Evolutionary conservation across 768 basidiomycete genomes (phyloP).

Genomic region (Crepidotus variabilis): DNA sequence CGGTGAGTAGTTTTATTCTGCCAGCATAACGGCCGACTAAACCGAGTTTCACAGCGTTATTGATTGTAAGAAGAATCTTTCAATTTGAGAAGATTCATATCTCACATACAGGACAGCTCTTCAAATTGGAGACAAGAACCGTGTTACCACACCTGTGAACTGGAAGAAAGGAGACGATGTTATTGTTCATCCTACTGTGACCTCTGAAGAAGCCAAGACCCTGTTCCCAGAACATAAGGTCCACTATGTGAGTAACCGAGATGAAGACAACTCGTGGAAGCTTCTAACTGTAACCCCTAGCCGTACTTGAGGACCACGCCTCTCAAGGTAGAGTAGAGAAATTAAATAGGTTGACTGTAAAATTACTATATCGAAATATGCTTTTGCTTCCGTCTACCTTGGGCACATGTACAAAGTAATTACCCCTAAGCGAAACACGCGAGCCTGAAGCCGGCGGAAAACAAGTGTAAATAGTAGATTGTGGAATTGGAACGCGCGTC

Average conservation of each 20-base stretch:
- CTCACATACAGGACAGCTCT: constrained; percentile 46
- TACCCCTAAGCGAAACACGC: neutral
- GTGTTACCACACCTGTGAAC: constrained; percentile 88
- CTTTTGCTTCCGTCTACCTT: neutral
- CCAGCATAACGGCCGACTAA: constrained; percentile 1
- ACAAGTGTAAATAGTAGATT: constrained; percentile 19
- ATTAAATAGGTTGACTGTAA: constrained; percentile 9
- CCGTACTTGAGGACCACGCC: constrained; percentile 88
- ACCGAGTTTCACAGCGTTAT: constrained; percentile 49
- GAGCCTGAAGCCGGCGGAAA: neutral
- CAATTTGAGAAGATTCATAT: neutral
- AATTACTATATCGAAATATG: neutral
- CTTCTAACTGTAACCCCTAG: constrained; percentile 32
- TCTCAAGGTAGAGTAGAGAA: constrained; percentile 31
- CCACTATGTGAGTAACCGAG: constrained; percentile 58
- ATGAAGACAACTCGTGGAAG: neutral
- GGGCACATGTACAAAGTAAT: neutral
- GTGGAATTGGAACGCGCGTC: constrained; percentile 21
- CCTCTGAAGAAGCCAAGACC: constrained; percentile 84
- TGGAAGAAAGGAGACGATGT: constrained; percentile 94
- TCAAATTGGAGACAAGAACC: constrained; percentile 85
- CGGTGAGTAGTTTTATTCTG: constrained; percentile 27
- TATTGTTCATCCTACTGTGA: constrained; percentile 84
- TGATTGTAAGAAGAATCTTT: constrained; percentile 50
- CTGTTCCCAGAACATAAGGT: constrained; percentile 82